Evolutionary conservation across 495 filamentous ascomycete genomes (phyloP), one percentile per base, ranked within the genome.

Genomic region (Penicillium flavigenum): DNA sequence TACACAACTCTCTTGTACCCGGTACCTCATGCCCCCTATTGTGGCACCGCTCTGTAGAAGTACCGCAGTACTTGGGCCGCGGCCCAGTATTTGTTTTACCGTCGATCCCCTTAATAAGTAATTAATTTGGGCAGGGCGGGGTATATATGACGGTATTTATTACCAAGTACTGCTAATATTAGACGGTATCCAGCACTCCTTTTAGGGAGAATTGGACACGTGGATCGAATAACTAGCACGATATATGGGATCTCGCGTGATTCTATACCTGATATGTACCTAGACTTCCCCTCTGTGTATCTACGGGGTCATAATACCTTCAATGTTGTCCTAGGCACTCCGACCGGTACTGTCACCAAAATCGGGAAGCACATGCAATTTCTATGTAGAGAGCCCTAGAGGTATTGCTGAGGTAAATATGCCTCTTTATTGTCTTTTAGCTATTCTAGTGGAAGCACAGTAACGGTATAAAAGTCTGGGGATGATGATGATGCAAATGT

Each of bases 11-110:
- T 51, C 47, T 43, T 54, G 60, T 63, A 59, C 38, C 52, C 8
- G 51, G 57, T 63, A 63, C 60, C 34, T 63, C 29, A 24, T 6
- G 24, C 39, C 14, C 17, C 55, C 12, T 52, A 38, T 31, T 47
- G 50, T 51, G 49, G 20, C 36, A 26, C 59, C 38, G 41, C 48
- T 58, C 11, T 19, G 6, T 27, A 5, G 11, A 59, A 39, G 60
- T 63, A 59, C 60, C 20, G 4, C 0, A 14, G 50, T 58, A 58
- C 56, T 58, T 58, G 31, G 24, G 41, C 56, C 34, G 47, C 29
- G 29, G 42, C 48, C 48, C 48, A 47, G 56, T 57, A 59, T 60
- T 47, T n/a, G n/a, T 24, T 14, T 58, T 66, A 64, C 61, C n/a
- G 53, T 36, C 11, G 53, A 51, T 50, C 47, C 39, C 46, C 36